A percentile compares a stretch with the other conserved stretches of the same genome.
phyloP scores from a whole-genome alignment of 805 yeast species.

The Saccharomyces mikatae region DNA sequence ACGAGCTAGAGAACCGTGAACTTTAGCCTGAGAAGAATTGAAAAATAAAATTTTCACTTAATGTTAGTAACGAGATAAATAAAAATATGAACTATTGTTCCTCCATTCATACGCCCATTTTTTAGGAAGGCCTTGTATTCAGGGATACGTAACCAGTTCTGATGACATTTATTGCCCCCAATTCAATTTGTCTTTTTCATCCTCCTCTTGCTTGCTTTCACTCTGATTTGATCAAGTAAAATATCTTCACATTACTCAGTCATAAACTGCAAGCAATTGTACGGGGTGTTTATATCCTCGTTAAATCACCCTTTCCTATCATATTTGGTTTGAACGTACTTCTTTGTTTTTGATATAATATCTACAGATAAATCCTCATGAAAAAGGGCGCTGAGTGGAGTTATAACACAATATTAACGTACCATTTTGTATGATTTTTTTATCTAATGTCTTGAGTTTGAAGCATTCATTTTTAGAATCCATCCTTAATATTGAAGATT shows the following conservation, averaged over 20 bases:
- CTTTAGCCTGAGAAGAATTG: constrained; percentile 70
- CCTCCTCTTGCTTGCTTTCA: not conserved
- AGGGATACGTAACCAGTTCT: not conserved
- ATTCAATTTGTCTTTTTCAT: not conserved
- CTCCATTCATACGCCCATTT: not conserved
- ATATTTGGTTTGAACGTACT: no score
- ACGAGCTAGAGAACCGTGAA: constrained; percentile 99
- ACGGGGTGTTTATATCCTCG: no score
- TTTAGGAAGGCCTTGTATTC: no score
- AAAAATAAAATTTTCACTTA: no score
- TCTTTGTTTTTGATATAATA: no score
- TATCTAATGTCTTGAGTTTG: not conserved
- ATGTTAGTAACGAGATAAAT: not conserved
- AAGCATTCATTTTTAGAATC: no score
- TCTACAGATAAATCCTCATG: not conserved
- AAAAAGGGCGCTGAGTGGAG: not conserved
- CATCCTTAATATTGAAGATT: not conserved
- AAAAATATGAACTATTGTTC: no score
- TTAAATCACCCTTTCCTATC: no score
- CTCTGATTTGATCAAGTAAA: no score
- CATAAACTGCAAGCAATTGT: no score
- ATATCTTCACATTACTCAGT: no score
- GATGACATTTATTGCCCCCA: not conserved
- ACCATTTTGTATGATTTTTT: not conserved
- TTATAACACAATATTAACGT: not conserved